phyloP scores from a whole-genome alignment of 805 yeast species.

The Yarrowia sp. region DNA sequence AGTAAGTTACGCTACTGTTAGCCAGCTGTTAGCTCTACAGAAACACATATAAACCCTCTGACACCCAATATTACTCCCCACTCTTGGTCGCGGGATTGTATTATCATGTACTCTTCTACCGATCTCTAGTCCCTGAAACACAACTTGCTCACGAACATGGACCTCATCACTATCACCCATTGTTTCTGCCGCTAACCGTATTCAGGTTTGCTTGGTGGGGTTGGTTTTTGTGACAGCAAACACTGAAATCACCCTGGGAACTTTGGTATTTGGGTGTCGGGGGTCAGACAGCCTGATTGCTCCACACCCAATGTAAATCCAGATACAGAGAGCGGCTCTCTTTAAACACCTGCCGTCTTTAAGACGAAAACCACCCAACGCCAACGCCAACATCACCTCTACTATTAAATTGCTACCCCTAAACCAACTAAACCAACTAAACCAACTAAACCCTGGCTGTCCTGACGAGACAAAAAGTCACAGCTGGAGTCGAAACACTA shows the following conservation, averaged over 20 bases:
- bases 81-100: neutral
- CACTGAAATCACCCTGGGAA: neutral
- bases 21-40: too few species aligned
- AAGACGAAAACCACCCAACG: neutral
- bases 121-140: neutral
- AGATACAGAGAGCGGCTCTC: constrained; percentile 4
- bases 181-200: neutral
- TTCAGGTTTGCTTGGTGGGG: neutral
- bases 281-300: too few species aligned
- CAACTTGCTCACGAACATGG: neutral
- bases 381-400: neutral
- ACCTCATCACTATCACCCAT: neutral
- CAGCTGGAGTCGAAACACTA: constrained; percentile 1
- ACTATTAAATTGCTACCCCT: neutral
- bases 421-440: neutral
- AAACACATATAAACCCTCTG: neutral
- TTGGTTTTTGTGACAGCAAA: neutral
- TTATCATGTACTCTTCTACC: neutral
- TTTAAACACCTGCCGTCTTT: neutral
- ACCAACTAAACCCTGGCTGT: neutral
- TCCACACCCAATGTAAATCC: neutral
- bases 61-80: neutral
- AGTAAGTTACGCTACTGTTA: too few species aligned
- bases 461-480: neutral
- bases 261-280: neutral